These are phyloP conservation scores for Chlamydomonas sp. DNA, from an alignment of 139 green algal genomes.

Conservation along the genomic window DNA sequence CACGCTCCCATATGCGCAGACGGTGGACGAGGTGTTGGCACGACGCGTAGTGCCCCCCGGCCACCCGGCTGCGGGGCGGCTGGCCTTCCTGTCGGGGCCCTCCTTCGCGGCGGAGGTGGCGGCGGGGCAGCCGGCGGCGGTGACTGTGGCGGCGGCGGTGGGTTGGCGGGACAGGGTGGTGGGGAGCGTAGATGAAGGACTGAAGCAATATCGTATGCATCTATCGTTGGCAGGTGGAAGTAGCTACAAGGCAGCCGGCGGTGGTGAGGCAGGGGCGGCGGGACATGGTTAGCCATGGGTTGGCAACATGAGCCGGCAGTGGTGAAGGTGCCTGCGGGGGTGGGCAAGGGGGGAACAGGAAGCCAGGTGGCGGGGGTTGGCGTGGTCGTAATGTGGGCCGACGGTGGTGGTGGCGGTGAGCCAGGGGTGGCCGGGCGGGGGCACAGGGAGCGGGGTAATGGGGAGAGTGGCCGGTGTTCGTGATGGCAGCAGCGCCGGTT, in stretches of 20 bases:
- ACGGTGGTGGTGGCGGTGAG: no score
- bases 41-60: neutral
- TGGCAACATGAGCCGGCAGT: neutral
- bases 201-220: neutral
- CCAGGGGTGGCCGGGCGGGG: no score
- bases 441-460: no score
- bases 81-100: slow-evolving; percentile 86
- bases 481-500: no score
- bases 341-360: no score
- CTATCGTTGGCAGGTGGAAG: neutral
- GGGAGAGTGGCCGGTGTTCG: no score
- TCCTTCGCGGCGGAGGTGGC: slow-evolving; percentile 93
- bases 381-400: no score
- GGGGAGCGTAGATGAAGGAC: neutral
- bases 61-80: slow-evolving; percentile 48
- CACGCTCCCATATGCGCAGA: neutral
- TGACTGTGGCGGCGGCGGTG: slow-evolving; percentile 62
- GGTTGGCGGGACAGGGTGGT: neutral
- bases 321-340: no score
- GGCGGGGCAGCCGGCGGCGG: slow-evolving; percentile 46
- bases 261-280: no score
- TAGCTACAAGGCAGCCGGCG: no score
- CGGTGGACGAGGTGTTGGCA: slow-evolving; percentile 68
- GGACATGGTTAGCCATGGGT: slow-evolving; percentile 1
- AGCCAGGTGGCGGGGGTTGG: no score